Base-by-base conservation (phyloP, 306 rosid genomes). In the Castanospermum australe region DNA sequence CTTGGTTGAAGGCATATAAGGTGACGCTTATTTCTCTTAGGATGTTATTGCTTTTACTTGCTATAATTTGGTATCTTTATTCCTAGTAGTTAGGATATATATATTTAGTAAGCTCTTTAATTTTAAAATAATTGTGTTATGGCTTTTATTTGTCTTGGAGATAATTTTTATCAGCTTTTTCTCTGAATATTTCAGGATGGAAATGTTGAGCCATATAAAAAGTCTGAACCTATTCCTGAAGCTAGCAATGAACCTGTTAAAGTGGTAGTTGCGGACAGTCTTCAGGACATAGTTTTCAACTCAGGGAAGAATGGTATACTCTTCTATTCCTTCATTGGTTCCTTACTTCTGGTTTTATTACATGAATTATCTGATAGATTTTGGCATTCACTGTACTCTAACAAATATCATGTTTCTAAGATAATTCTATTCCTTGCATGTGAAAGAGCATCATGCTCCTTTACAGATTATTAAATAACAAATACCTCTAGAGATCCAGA, bases 1-100 rank as follows among this genome's bases (percentile, higher is more conserved):
- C 89, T 70, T 96, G 97, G 97, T 48, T 96, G 81, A 88, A 90
- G 90, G 96, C 76, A 8, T 96, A 85, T 89, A 93, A 90, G 99
- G 98, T 96, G 73, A 81, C 62, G 24, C 44, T 65, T 75, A 21
- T 30, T 54, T 67, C 61, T 44, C 51, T 65, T 73, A 0, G 38
- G 54, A 20, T 54, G 74, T 59, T 60, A 59, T 61, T 52, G 63
- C 21, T 69, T 12, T 25, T n/a, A 4, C 7, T 36, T 54, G 5
- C 25, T 35, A 25, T 79, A 12, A 22, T 38, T 64, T 7, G 6
- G 14, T 51, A 5, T 48, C 48, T 50, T 42, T 21, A 15, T 72
- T 57, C 0, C 1, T 63, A 15, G 55, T 36, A 13, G 21, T 50
- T 44, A 7, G 24, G 15, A 44, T 71, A 9, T 63, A 36, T 77